These are phyloP conservation scores for Euphorbia schlechtendalii DNA, from an alignment of 441 rosid genomes.

Conservation along the genomic window DNA sequence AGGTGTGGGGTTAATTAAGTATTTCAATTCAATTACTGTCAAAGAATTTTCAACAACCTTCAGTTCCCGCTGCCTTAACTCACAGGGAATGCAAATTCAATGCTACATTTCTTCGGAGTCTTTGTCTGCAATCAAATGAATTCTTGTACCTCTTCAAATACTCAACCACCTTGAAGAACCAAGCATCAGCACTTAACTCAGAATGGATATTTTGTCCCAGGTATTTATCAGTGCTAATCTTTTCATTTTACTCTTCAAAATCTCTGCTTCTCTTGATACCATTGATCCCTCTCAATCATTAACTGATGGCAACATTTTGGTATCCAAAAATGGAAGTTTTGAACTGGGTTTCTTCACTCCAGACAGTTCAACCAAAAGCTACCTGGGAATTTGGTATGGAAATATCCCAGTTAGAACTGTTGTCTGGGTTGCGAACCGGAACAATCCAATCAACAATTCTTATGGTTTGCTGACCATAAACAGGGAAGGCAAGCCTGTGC, in stretches of 20 bases:
- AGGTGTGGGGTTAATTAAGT: neutral
- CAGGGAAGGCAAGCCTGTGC: conserved; percentile 16
- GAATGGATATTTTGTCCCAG: conserved; percentile 9
- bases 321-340: conserved; percentile 20
- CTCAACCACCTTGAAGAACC: neutral
- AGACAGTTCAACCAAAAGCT: conserved; percentile 16
- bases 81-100: too few relatives aligned
- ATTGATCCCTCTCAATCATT: conserved; percentile 16
- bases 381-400: conserved; percentile 33
- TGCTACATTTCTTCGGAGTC: neutral
- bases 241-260: neutral
- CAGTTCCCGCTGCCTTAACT: too few relatives aligned
- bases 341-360: conserved; percentile 33
- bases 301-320: conserved; percentile 21
- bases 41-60: too few relatives aligned
- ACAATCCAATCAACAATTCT: conserved; percentile 20
- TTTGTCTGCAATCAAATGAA: neutral
- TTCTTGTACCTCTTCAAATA: neutral
- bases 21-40: neutral
- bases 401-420: conserved; percentile 18
- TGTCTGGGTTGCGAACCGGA: too few relatives aligned
- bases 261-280: conserved; percentile 6
- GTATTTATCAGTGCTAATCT: neutral
- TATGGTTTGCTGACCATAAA: conserved; percentile 20
- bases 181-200: neutral